Percentiles rank a stretch among this genome's conserved stretches.
Evolutionary conservation across 768 basidiomycete genomes (phyloP).

Genomic region (Albatrellus ellisii): DNA sequence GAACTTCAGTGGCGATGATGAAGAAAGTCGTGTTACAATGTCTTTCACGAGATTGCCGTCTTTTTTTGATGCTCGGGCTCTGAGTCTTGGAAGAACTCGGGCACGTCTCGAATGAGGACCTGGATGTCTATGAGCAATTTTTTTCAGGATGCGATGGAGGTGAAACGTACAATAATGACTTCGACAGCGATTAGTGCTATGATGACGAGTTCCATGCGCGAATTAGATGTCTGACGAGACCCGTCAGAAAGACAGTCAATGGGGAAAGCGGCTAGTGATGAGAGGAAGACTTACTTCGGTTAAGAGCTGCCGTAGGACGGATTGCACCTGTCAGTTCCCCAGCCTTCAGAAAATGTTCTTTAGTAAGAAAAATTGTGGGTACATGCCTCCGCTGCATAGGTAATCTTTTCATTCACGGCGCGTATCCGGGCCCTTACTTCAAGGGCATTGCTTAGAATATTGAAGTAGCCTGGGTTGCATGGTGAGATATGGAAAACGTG

Average conservation of each 20-base stretch:
- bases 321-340: slow-evolving; percentile 46
- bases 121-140: slow-evolving; percentile 17
- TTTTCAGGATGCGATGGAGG: neutral
- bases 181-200: slow-evolving; percentile 91
- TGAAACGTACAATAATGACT: slow-evolving; percentile 65
- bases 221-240: slow-evolving; percentile 64
- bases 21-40: no score
- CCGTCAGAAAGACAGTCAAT: neutral
- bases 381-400: slow-evolving; percentile 67
- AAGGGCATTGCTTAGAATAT: slow-evolving; percentile 70
- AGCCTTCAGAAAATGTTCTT: neutral
- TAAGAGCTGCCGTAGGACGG: slow-evolving; percentile 75
- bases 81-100: slow-evolving; percentile 46
- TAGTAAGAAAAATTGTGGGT: neutral
- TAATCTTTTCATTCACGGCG: slow-evolving; percentile 85
- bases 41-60: no score
- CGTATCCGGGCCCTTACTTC: slow-evolving; percentile 76
- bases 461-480: slow-evolving; percentile 51
- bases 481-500: neutral
- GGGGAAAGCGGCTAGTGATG: neutral
- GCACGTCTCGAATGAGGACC: slow-evolving; percentile 69
- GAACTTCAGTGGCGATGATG: no score
- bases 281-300: slow-evolving; percentile 47
- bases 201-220: slow-evolving; percentile 93
- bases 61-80: neutral